Evolutionary conservation across 2,329 filamentous ascomycete genomes (phyloP).

Genomic region (Penicillium sp.): DNA sequence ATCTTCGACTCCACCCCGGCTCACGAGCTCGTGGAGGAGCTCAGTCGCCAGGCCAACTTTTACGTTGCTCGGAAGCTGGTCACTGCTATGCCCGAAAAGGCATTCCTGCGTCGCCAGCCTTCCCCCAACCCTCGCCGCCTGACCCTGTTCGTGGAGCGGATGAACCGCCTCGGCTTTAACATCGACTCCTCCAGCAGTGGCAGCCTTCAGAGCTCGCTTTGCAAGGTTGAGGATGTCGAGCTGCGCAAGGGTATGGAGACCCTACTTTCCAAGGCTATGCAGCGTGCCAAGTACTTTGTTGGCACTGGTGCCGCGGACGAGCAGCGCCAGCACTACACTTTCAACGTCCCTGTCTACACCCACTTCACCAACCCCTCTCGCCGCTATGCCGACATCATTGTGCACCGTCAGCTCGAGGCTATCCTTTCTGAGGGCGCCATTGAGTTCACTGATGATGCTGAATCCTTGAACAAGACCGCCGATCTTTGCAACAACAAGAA

Average conservation of each 20-base stretch:
- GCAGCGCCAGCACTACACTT: conserved; percentile 82
- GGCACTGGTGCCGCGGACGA: conserved; percentile 76
- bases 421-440: conserved; percentile 78
- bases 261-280: conserved; percentile 90
- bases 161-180: conserved; percentile 87
- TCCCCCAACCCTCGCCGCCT: conserved; percentile 85
- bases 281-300: conserved; percentile 93
- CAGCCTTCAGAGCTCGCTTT: conserved; percentile 88
- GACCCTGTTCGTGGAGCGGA: conserved; percentile 87
- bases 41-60: conserved; percentile 89
- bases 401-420: conserved; percentile 91
- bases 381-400: conserved; percentile 91
- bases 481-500: conserved; percentile 99
- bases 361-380: conserved; percentile 96
- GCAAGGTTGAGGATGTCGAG: conserved; percentile 86
- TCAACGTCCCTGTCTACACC: conserved; percentile 93
- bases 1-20: conserved; percentile 89
- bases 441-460: conserved; percentile 87
- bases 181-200: conserved; percentile 90
- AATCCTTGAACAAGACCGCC: conserved; percentile 85
- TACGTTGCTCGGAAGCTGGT: conserved; percentile 85
- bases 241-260: conserved; percentile 98
- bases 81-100: conserved; percentile 83
- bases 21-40: conserved; percentile 91
- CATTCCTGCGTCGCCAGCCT: conserved; percentile 83